phyloP scores from a whole-genome alignment of 2,329 filamentous ascomycete species.

The Colletotrichum camelliae region DNA sequence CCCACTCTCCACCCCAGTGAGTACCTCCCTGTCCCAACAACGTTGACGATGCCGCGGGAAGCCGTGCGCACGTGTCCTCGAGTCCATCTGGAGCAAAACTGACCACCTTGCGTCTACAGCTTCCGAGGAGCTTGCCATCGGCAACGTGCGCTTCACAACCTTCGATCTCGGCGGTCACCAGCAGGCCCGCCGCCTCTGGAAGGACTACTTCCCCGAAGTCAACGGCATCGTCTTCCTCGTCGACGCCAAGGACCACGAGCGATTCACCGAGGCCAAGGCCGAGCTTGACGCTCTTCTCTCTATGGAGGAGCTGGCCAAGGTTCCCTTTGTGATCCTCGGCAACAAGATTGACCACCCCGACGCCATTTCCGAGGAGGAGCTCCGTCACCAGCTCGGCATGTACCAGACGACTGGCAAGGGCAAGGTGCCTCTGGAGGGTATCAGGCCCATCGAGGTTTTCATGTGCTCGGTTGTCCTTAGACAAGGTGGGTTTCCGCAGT shows the following conservation, averaged over 20 bases:
- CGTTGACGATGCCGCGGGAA: neutral
- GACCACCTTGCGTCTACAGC: constrained; percentile 50
- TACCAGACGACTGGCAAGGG: constrained; percentile 98
- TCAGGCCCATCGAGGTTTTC: constrained; percentile 95
- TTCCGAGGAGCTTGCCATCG: constrained; percentile 90
- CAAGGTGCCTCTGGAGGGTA: constrained; percentile 90
- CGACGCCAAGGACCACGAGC: constrained; percentile 96
- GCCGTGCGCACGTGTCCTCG: constrained; percentile 27
- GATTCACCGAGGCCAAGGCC: constrained; percentile 91
- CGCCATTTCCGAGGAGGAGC: constrained; percentile 93
- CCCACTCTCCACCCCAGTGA: constrained; percentile 90
- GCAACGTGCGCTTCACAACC: constrained; percentile 92
- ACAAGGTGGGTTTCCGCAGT: constrained; percentile 66
- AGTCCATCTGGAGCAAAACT: constrained; percentile 22
- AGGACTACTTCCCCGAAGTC: constrained; percentile 96
- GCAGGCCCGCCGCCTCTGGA: constrained; percentile 94
- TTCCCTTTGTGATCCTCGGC: constrained; percentile 93
- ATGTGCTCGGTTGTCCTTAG: constrained; percentile 99
- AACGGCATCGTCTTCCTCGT: constrained; percentile 97
- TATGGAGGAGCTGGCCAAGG: constrained; percentile 96
- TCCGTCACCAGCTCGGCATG: constrained; percentile 88
- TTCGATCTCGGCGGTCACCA: constrained; percentile 94
- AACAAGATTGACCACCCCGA: constrained; percentile 99
- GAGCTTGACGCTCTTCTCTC: constrained; percentile 94
- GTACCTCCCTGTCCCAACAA: constrained; percentile 34